phyloP scores from a whole-genome alignment of 2,329 filamentous ascomycete genomes.

The Pseudogymnoascus sp. region DNA sequence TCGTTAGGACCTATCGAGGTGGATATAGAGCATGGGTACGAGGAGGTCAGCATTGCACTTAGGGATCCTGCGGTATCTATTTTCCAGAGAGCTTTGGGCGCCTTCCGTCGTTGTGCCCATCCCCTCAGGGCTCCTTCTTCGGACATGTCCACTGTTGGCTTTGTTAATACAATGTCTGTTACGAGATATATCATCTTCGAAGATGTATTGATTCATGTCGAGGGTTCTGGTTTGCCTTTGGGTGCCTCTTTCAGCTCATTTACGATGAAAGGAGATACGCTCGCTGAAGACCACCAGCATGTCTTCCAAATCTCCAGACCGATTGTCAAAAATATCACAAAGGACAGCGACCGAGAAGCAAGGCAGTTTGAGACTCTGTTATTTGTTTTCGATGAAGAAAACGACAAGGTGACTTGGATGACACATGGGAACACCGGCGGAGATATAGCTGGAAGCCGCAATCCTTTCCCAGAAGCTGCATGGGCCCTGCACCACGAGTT shows the following conservation, averaged over 20 bases:
- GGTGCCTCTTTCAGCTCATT: not conserved
- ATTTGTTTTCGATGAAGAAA: not conserved
- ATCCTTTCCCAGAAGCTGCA: not conserved
- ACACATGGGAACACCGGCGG: slow-evolving; percentile 5
- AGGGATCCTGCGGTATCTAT: not conserved
- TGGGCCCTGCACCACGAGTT: slow-evolving; percentile 2
- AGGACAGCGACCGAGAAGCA: not conserved
- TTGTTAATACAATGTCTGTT: not conserved
- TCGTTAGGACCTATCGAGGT: not conserved
- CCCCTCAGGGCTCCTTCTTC: not conserved
- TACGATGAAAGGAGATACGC: not conserved
- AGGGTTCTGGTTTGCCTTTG: not conserved
- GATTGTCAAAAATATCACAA: not conserved
- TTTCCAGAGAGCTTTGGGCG: not conserved
- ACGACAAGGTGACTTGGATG: slow-evolving; percentile 6
- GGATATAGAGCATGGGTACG: not conserved
- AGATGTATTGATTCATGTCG: not conserved
- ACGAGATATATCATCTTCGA: not conserved
- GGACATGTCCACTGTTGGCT: not conserved
- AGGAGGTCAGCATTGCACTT: not conserved
- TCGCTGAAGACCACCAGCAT: not conserved
- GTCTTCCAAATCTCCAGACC: slow-evolving; percentile 6
- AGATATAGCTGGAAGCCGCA: not conserved
- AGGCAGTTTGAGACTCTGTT: slow-evolving; percentile 5
- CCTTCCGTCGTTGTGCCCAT: not conserved